These are phyloP conservation scores for Xenoacremonium recifei DNA, from an alignment of 2,329 filamentous ascomycete species.

Conservation along the genomic window DNA sequence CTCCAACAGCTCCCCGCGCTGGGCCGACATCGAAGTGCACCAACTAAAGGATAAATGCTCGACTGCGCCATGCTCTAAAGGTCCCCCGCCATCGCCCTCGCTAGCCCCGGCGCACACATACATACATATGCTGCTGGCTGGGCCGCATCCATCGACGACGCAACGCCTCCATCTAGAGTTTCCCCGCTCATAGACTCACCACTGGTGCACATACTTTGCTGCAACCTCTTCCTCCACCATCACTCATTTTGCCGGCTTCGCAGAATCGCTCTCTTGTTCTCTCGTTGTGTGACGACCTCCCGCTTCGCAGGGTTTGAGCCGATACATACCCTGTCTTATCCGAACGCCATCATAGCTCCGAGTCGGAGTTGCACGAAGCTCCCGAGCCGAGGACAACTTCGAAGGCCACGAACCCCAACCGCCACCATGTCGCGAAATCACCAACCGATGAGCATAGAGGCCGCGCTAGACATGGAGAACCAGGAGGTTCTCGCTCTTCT, in stretches of 20 bases:
- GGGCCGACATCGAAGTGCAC: too few species aligned
- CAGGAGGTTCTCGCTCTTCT: conserved; percentile 69
- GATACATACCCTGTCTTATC: too few species aligned
- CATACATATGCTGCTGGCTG: conserved; percentile 18
- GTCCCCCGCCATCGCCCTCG: conserved; percentile 1
- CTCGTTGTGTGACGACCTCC: too few species aligned
- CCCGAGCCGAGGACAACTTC: too few species aligned
- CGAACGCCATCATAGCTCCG: too few species aligned
- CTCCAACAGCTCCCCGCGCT: too few species aligned
- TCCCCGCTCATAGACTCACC: conserved; percentile 11
- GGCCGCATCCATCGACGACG: conserved; percentile 8
- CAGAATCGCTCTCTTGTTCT: too few species aligned
- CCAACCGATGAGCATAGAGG: conserved; percentile 70
- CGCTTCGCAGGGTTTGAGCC: too few species aligned
- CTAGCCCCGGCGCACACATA: conserved; percentile 2
- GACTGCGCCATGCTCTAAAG: conserved; percentile 11
- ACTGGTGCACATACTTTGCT: conserved; percentile 11
- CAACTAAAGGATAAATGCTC: too few species aligned
- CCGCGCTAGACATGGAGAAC: conserved; percentile 74
- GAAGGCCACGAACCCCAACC: conserved; percentile 1
- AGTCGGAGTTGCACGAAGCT: too few species aligned
- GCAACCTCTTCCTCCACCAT: too few species aligned
- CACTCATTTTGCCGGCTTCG: too few species aligned
- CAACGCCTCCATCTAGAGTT: conserved; percentile 7
- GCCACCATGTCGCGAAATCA: conserved; percentile 32